A percentile compares a stretch with the other conserved stretches of the same genome.
Conservation (phyloP, 164 flowering plant species). For the Warburgia ugandensis region DNA sequence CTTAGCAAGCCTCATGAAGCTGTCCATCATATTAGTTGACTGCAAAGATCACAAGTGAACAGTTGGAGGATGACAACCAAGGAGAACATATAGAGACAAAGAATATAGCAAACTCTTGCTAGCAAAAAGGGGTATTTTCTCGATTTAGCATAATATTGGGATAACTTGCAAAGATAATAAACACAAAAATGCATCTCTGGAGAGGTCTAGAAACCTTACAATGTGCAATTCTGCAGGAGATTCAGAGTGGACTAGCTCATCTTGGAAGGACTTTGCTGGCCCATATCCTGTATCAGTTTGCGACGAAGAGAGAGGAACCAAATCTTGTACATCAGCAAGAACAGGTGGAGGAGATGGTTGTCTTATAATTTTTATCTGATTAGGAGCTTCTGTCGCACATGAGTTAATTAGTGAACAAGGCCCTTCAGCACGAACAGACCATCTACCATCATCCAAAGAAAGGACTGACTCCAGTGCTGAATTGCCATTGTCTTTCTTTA, state of each 20-base stretch:
- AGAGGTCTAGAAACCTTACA: conserved; percentile 73
- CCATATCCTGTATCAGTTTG: conserved; percentile 36
- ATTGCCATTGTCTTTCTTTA: conserved; percentile 17
- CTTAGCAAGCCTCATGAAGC: conserved; percentile 84
- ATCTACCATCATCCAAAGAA: conserved; percentile 28
- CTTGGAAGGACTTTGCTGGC: conserved; percentile 31
- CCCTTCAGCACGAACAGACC: conserved; percentile 30
- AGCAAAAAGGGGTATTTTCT: no score
- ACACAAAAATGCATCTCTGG: no score
- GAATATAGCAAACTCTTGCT: no score
- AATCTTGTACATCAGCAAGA: conserved; percentile 83
- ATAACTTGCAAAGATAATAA: not conserved
- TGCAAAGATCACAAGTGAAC: no score
- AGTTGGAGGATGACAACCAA: no score
- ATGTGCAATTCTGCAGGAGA: conserved; percentile 73
- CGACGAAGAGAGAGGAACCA: conserved; percentile 45
- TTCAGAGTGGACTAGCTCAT: conserved; percentile 47
- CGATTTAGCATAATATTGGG: no score
- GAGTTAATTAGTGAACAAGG: conserved; percentile 51
- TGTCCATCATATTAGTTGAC: conserved; percentile 84
- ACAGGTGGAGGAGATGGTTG: conserved; percentile 96
- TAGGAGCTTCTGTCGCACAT: conserved; percentile 39
- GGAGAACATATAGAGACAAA: no score
- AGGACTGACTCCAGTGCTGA: conserved; percentile 27
- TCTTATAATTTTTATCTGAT: conserved; percentile 38